Evolutionary conservation across 768 basidiomycete species (phyloP).

Genomic region (Tricholoma saponaceum): DNA sequence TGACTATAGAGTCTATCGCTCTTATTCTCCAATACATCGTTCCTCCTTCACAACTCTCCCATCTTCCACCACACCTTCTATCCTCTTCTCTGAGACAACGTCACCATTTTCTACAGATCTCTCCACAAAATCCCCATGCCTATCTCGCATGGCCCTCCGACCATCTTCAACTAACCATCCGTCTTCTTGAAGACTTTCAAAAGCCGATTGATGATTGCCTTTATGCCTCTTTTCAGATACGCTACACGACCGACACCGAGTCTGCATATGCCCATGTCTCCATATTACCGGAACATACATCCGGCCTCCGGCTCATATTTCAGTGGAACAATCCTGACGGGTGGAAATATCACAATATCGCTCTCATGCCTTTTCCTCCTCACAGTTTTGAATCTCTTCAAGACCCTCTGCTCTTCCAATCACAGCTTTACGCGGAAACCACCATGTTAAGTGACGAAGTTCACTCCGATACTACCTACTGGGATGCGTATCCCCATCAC

Average conservation of each 20-base stretch:
- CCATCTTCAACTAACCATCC: conserved; percentile 25
- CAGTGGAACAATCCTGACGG: conserved; percentile 49
- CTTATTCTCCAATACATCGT: conserved; percentile 56
- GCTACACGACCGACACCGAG: conserved; percentile 45
- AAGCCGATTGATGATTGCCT: conserved; percentile 36
- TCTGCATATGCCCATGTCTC: conserved; percentile 53
- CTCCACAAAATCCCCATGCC: conserved; percentile 41
- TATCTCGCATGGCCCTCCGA: conserved; percentile 70
- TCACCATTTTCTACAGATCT: conserved; percentile 59
- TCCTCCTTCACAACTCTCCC: conserved; percentile 44
- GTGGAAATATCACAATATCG: conserved; percentile 72
- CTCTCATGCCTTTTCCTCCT: conserved; percentile 68
- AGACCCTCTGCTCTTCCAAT: conserved; percentile 21
- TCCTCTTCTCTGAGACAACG: conserved; percentile 58
- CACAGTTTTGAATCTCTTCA: conserved; percentile 27
- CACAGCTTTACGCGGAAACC: conserved; percentile 25
- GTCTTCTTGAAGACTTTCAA: conserved; percentile 40
- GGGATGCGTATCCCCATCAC: conserved; percentile 57
- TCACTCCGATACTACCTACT: conserved; percentile 58
- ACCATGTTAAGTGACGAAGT: conserved; percentile 21
- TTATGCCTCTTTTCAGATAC: conserved; percentile 17
- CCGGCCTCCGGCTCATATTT: conserved; percentile 58
- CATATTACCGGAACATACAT: conserved; percentile 29
- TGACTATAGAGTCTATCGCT: conserved; percentile 31
- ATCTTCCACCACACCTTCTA: conserved; percentile 57